Percentiles rank a stretch among this genome's conserved stretches.
These are phyloP conservation scores for Juglanconis oblonga DNA, from an alignment of 2,329 filamentous ascomycete species.

Conservation along the genomic window DNA sequence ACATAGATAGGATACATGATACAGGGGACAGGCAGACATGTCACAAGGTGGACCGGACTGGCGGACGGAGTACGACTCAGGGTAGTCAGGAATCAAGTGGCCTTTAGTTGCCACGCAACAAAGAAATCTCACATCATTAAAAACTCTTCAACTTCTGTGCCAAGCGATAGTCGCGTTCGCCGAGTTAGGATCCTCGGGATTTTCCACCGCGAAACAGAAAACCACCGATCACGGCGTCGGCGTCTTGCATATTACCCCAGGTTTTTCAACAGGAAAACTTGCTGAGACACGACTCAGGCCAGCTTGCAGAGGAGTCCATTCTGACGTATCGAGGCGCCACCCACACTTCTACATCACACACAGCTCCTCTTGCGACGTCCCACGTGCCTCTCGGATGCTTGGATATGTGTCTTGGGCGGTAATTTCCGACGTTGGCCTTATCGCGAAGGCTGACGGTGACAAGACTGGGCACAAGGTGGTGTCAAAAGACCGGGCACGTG, in stretches of 20 bases:
- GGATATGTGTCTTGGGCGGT: background rate
- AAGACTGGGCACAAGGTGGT: background rate
- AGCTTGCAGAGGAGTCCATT: background rate
- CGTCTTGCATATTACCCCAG: background rate
- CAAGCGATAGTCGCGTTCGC: background rate
- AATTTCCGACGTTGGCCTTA: background rate
- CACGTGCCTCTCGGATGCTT: background rate
- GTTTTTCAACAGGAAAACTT: background rate
- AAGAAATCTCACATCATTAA: background rate
- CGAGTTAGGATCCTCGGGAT: background rate
- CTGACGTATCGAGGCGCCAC: slow-evolving; percentile 11
- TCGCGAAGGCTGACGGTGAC: background rate
- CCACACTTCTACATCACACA: background rate
- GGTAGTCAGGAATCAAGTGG: background rate
- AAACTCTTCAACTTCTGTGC: background rate
- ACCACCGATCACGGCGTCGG: background rate
- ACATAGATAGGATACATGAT: slow-evolving; percentile 9
- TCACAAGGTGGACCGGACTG: background rate
- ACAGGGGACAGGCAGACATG: background rate
- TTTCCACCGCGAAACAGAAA: background rate
- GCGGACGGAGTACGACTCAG: slow-evolving; percentile 5
- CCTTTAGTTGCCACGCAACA: background rate
- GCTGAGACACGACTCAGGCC: slow-evolving; percentile 15
- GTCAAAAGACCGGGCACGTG: background rate
- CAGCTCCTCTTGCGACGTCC: no score